These are phyloP conservation scores for Gymnopilus dilepis DNA, from an alignment of 768 basidiomycete species.

Conservation along the genomic window DNA sequence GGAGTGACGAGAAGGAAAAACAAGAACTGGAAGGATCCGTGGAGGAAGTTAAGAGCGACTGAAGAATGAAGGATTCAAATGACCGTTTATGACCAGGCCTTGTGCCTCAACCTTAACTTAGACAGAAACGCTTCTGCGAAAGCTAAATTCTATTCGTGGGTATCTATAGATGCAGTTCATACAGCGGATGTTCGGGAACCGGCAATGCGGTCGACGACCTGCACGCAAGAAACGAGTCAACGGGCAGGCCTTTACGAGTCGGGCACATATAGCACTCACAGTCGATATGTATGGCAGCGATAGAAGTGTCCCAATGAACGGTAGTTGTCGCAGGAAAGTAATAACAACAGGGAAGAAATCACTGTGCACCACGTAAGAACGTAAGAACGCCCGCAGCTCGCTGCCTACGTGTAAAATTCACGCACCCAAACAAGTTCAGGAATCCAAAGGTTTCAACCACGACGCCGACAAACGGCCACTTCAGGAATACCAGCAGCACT, in stretches of 20 bases:
- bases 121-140: background rate
- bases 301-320: constrained; percentile 86
- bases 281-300: constrained; percentile 87
- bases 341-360: constrained; percentile 99
- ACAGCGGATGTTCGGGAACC: constrained; percentile 81
- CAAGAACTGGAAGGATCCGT: background rate
- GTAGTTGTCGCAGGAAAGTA: constrained; percentile 94
- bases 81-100: background rate
- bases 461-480: constrained; percentile 95
- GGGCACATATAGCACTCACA: constrained; percentile 51
- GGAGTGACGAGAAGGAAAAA: constrained; percentile 12
- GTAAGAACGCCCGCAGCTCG: constrained; percentile 1
- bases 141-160: constrained; percentile 26
- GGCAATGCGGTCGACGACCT: constrained; percentile 82
- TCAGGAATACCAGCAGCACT: constrained; percentile 91
- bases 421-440: constrained; percentile 94
- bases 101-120: background rate
- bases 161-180: constrained; percentile 35
- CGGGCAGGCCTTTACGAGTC: background rate
- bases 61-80: background rate
- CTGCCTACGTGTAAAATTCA: constrained; percentile 18
- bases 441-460: constrained; percentile 96
- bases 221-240: constrained; percentile 1
- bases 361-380: constrained; percentile 49
- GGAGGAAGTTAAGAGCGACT: constrained; percentile 9